Conservation (phyloP, 257 asterid species). For the Linaria vulgaris region DNA sequence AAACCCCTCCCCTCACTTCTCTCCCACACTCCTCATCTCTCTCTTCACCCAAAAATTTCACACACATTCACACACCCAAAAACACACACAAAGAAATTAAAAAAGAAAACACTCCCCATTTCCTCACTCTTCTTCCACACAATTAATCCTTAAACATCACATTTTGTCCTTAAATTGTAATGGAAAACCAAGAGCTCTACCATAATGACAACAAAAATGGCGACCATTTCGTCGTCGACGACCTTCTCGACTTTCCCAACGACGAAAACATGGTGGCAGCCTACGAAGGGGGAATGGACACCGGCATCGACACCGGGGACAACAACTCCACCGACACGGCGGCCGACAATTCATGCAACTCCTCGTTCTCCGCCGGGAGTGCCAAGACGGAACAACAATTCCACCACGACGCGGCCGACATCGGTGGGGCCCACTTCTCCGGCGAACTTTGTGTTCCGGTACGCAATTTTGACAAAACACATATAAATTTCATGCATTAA, state of each 20-base stretch:
- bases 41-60: constrained; percentile 28
- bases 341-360: constrained; percentile 55
- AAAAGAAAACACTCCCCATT: not conserved
- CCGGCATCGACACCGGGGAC: constrained; percentile 24
- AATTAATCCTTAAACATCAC: constrained; percentile 1
- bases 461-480: constrained; percentile 17
- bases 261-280: constrained; percentile 46
- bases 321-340: constrained; percentile 27
- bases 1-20: constrained; percentile 65
- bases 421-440: constrained; percentile 46
- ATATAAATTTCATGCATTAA: constrained; percentile 24
- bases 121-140: no score
- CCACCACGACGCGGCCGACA: constrained; percentile 27
- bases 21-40: constrained; percentile 35
- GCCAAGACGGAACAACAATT: constrained; percentile 30
- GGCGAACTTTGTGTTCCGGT: constrained; percentile 83
- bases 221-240: constrained; percentile 72
- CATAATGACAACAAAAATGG: constrained; percentile 33
- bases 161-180: constrained; percentile 9
- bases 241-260: constrained; percentile 74
- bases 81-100: constrained; percentile 26
- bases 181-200: constrained; percentile 66
- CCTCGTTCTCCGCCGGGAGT: constrained; percentile 36
- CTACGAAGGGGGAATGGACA: constrained; percentile 29
- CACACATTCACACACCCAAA: constrained; percentile 23